These are phyloP conservation scores for Epichloe typhina DNA, from an alignment of 2,329 filamentous ascomycete species.

Conservation along the genomic window DNA sequence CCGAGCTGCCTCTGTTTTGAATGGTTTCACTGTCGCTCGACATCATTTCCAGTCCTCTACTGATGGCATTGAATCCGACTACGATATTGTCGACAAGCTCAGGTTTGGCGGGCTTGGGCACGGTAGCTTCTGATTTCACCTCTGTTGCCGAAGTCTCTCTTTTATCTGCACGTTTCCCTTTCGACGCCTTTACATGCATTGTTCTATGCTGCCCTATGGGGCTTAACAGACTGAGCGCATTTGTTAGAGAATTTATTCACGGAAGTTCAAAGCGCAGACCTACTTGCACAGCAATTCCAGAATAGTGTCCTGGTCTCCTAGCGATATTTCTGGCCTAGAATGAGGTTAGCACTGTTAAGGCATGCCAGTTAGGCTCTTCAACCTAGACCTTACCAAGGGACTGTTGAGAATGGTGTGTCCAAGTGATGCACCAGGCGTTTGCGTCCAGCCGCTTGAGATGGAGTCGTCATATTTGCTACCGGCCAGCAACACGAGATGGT, in stretches of 20 bases:
- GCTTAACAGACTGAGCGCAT: conserved; percentile 38
- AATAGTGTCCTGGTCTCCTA: conserved; percentile 48
- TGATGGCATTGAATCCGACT: conserved; percentile 52
- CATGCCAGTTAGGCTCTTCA: background rate
- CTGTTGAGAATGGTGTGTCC: conserved; percentile 49
- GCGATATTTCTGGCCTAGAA: conserved; percentile 45
- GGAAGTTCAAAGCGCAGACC: conserved; percentile 9
- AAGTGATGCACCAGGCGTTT: conserved; percentile 52
- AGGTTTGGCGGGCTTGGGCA: conserved; percentile 22
- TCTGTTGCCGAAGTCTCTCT: conserved; percentile 26
- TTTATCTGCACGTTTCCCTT: conserved; percentile 42
- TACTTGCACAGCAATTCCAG: conserved; percentile 56
- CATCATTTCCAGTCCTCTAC: conserved; percentile 39
- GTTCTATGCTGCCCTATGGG: conserved; percentile 51
- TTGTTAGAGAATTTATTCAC: background rate
- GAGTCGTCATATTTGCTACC: conserved; percentile 12
- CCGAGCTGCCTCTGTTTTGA: background rate
- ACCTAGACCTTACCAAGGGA: conserved; percentile 40
- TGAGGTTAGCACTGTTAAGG: background rate
- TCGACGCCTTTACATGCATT: conserved; percentile 40
- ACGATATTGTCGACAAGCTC: conserved; percentile 45
- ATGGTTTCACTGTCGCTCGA: conserved; percentile 10
- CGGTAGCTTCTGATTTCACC: conserved; percentile 7
- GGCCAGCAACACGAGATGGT: background rate
- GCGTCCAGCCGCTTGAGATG: conserved; percentile 17